A percentile compares a stretch with the other conserved stretches of the same genome.
phyloP scores from a whole-genome alignment of 2,329 filamentous ascomycete genomes.

The Arthrobotrys musiformis region DNA sequence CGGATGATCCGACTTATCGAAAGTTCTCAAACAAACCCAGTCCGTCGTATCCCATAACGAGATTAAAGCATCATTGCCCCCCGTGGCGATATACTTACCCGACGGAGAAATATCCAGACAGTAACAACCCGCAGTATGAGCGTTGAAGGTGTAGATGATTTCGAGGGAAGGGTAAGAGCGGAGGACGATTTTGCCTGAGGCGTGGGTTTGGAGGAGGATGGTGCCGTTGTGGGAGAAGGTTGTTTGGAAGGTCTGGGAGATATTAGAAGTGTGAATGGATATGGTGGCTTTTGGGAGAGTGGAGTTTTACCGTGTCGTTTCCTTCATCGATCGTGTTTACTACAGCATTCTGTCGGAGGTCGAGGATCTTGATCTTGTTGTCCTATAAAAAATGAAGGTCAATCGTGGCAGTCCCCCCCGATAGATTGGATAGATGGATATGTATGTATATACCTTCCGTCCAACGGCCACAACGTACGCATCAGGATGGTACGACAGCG shows the following conservation, averaged over 20 bases:
- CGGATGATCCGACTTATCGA: constrained; percentile 65
- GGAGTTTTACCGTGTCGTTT: constrained; percentile 28
- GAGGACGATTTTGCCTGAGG: constrained; percentile 66
- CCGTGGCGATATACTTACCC: constrained; percentile 67
- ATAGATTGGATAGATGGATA: background rate
- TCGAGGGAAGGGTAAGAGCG: constrained; percentile 63
- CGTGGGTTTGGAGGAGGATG: constrained; percentile 66
- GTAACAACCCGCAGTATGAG: constrained; percentile 66
- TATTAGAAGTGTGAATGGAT: background rate
- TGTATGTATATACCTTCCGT: constrained; percentile 63
- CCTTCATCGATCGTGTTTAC: constrained; percentile 59
- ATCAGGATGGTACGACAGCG: constrained; percentile 67
- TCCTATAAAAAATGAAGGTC: constrained; percentile 59
- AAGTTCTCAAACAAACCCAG: constrained; percentile 67
- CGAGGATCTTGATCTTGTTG: constrained; percentile 59
- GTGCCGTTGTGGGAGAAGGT: constrained; percentile 67
- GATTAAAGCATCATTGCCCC: constrained; percentile 67
- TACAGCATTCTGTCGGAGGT: constrained; percentile 57
- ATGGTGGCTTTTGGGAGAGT: background rate
- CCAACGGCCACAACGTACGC: constrained; percentile 67
- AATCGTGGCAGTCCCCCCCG: background rate
- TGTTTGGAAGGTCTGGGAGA: constrained; percentile 66
- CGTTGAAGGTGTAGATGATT: constrained; percentile 65
- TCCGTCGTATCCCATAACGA: constrained; percentile 68
- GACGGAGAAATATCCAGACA: constrained; percentile 66